Evolutionary conservation across 2,329 filamentous ascomycete genomes (phyloP).

Genomic region (Pseudogymnoascus sp.): DNA sequence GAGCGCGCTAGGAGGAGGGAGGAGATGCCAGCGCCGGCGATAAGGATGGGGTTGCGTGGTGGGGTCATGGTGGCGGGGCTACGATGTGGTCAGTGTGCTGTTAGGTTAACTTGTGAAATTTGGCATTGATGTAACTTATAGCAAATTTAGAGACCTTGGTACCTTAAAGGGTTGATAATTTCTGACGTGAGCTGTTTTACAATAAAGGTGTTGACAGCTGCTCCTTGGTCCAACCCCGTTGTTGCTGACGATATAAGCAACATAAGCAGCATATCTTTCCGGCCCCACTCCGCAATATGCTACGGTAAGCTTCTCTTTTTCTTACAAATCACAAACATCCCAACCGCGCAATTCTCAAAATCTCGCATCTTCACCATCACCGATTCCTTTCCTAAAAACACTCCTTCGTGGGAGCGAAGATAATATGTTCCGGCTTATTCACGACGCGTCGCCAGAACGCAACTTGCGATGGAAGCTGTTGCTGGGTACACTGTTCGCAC

Average conservation of each 20-base stretch:
- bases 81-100: not conserved
- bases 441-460: not conserved
- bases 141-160: not conserved
- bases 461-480: not conserved
- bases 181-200: not conserved
- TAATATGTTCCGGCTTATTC: not conserved
- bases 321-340: slow-evolving; percentile 6
- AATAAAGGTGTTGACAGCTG: not conserved
- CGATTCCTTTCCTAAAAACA: not conserved
- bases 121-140: not conserved
- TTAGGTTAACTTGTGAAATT: not conserved
- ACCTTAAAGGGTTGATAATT: not conserved
- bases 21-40: slow-evolving; percentile 34
- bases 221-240: not conserved
- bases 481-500: not conserved
- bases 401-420: not conserved
- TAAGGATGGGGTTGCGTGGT: slow-evolving; percentile 33
- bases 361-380: too few relatives aligned
- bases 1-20: slow-evolving; percentile 33
- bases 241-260: slow-evolving; percentile 1
- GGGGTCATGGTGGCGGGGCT: not conserved
- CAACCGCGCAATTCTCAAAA: not conserved
- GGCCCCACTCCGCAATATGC: not conserved
- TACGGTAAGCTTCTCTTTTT: not conserved
- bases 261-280: not conserved